These are phyloP conservation scores for Limnomonas spitsbergensis DNA, from an alignment of 139 green algal genomes.

Conservation along the genomic window DNA sequence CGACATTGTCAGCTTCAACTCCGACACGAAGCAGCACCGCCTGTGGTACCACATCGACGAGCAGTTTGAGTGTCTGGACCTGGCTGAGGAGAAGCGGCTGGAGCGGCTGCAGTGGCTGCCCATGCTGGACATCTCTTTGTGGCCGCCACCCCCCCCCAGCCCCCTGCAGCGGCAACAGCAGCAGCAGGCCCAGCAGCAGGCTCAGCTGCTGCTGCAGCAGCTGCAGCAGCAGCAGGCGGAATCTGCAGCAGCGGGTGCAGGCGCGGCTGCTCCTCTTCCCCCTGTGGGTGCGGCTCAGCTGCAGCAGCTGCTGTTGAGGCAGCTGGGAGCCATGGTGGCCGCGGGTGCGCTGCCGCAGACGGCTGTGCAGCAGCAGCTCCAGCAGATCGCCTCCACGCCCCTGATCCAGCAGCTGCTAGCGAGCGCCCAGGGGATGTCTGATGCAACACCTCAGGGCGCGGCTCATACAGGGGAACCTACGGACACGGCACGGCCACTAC, in stretches of 20 bases:
- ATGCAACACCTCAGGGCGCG: no score
- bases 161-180: conserved; percentile 26
- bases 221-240: not conserved
- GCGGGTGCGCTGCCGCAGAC: not conserved
- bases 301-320: conserved; percentile 1
- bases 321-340: not conserved
- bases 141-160: conserved; percentile 32
- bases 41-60: conserved; percentile 69
- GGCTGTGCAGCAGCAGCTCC: not conserved
- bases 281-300: not conserved
- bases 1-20: conserved; percentile 48
- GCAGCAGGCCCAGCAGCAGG: conserved; percentile 16
- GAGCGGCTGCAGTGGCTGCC: conserved; percentile 60
- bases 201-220: conserved; percentile 6
- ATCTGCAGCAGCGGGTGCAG: not conserved
- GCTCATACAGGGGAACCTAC: no score
- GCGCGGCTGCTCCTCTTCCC: no score
- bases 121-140: conserved; percentile 24
- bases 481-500: no score
- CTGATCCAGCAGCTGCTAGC: not conserved
- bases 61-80: conserved; percentile 35
- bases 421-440: no score
- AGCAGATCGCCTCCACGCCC: not conserved
- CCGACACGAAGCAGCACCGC: conserved; percentile 31
- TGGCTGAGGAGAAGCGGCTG: conserved; percentile 38